Base-by-base conservation (phyloP, 108 stramenopile genomes). In the Stephanodiscus minutulus region DNA sequence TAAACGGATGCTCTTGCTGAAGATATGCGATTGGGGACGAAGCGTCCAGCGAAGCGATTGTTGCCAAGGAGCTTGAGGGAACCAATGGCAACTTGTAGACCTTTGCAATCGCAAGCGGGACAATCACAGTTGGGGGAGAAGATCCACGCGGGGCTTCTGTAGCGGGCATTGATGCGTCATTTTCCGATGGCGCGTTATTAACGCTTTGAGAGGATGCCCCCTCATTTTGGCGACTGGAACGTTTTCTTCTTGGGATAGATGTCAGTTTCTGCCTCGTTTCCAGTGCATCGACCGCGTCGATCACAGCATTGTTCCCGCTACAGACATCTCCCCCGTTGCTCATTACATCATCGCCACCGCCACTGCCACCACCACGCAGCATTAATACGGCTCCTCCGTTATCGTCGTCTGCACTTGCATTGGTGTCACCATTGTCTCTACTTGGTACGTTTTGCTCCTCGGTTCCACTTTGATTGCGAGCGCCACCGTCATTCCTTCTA, bases 71-170 rank as follows among this genome's bases (percentile, higher is more conserved):
- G 25, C 61, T 74, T 18, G 64, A 33, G 59, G 43, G 50, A 35
- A 75, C 64, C 29, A 91, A 59, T 10, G 72, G 65, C 4, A 90
- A 64, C 59, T 82, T 85, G 77, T 92, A 87, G 13, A 88, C 20
- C 53, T 72, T 87, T 10, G 91, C 96, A 36, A 91, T 70, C 10
- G 91, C 87, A 18, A 92, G 62, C 24, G 91, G 88, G 15, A 94
- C 60, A 25, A 62, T 62, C 17, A 36, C 27, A 25, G 36, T 60
- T 21, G 35, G 29, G n/a, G 31, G n/a, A 35, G 29, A 41, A 43
- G 59, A 39, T 56, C 17, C 55, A n/a, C 10, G 7, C 29, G 31
- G 29, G 27, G 55, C 28, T 3, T 24, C 27, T 36, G 57, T 25
- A 37, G 57, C 28, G 21, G 12, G 21, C 59, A 60, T 60, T 20